These are phyloP conservation scores for Brassica juncea DNA, from an alignment of 345 rosid genomes.

Conservation along the genomic window DNA sequence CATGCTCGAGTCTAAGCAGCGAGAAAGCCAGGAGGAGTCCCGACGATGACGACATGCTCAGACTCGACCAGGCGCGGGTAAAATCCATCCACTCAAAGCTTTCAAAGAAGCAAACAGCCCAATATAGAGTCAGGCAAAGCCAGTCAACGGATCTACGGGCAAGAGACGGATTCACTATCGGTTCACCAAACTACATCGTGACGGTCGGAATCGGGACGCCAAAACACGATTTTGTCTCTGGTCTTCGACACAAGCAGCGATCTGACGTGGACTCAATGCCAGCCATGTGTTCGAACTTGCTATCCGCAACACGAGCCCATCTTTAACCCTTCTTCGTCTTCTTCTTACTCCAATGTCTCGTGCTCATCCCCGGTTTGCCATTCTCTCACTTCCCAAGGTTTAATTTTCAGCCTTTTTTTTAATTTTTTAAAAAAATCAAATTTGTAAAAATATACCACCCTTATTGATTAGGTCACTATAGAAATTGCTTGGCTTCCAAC, in stretches of 20 bases:
- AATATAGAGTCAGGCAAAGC: not conserved
- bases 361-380: slow-evolving; percentile 52
- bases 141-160: slow-evolving; percentile 49
- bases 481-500: slow-evolving; percentile 51
- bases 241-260: slow-evolving; percentile 73
- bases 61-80: slow-evolving; percentile 62
- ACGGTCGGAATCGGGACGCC: slow-evolving; percentile 67
- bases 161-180: slow-evolving; percentile 53
- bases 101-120: slow-evolving; percentile 16
- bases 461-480: slow-evolving; percentile 44
- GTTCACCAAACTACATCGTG: slow-evolving; percentile 48
- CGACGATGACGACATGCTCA: slow-evolving; percentile 51
- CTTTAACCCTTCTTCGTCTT: slow-evolving; percentile 53
- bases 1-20: slow-evolving; percentile 49
- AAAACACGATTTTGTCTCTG: slow-evolving; percentile 47
- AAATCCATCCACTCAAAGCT: slow-evolving; percentile 56
- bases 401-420: not conserved
- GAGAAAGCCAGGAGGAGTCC: slow-evolving; percentile 29
- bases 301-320: slow-evolving; percentile 54
- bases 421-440: not conserved
- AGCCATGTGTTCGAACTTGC: slow-evolving; percentile 53
- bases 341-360: slow-evolving; percentile 57
- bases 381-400: slow-evolving; percentile 57
- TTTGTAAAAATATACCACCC: not conserved
- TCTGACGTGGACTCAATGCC: slow-evolving; percentile 67